These are phyloP conservation scores for Tolypocladium tundrense DNA, from an alignment of 2,329 filamentous ascomycete species.

Conservation along the genomic window DNA sequence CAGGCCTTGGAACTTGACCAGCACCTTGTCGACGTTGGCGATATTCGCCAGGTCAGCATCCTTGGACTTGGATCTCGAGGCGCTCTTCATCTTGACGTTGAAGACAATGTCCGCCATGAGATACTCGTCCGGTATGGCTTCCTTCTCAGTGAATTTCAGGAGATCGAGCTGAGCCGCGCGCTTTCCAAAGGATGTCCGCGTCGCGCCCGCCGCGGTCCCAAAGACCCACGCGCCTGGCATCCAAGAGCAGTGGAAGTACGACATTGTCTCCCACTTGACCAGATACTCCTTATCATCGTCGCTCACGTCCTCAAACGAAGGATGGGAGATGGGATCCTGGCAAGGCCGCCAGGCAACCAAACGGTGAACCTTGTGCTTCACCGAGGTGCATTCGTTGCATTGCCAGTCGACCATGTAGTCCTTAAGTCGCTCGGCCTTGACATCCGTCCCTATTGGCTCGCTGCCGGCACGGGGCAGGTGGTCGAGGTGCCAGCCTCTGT, in stretches of 20 bases:
- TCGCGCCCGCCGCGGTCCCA: constrained; percentile 51
- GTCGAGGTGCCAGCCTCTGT: constrained; percentile 71
- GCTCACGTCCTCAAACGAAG: constrained; percentile 32
- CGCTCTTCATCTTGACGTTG: constrained; percentile 49
- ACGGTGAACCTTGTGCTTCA: constrained; percentile 57
- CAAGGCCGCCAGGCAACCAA: constrained; percentile 81
- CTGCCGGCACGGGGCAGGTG: constrained; percentile 54
- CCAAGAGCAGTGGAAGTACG: constrained; percentile 78
- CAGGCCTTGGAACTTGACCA: constrained; percentile 88
- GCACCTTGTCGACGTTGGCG: constrained; percentile 59
- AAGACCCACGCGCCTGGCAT: constrained; percentile 83
- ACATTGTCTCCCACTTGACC: constrained; percentile 73
- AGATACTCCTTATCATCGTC: constrained; percentile 80
- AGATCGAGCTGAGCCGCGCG: constrained; percentile 49
- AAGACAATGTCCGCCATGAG: constrained; percentile 84
- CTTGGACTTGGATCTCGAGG: constrained; percentile 46
- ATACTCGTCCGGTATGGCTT: constrained; percentile 82
- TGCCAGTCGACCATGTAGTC: constrained; percentile 69
- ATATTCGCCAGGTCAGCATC: constrained; percentile 63
- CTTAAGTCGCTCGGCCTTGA: constrained; percentile 43
- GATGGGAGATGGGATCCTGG: constrained; percentile 25
- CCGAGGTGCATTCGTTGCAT: constrained; percentile 66
- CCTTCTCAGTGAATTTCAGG: constrained; percentile 56
- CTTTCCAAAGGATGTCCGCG: constrained; percentile 69
- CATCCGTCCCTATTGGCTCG: constrained; percentile 21